Conservation (phyloP, 2,329 filamentous ascomycete species). For the Aspergillus hortae region DNA sequence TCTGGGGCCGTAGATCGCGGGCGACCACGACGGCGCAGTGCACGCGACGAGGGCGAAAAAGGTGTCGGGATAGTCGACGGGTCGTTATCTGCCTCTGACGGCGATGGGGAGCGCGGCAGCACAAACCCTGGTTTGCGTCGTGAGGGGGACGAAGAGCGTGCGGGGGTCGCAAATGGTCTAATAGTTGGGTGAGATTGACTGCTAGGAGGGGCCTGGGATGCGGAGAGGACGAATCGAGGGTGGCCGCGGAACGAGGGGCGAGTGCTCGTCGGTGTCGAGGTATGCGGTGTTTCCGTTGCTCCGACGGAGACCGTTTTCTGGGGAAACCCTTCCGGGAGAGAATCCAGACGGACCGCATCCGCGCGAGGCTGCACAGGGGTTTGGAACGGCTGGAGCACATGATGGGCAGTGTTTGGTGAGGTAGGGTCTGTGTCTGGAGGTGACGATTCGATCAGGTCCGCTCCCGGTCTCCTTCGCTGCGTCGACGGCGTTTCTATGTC, state of each 20-base stretch:
- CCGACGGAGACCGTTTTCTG: constrained; percentile 4
- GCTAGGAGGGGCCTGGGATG: constrained; percentile 18
- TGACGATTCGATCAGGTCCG: constrained; percentile 19
- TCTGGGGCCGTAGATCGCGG: constrained; percentile 15
- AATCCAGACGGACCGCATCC: too few species aligned
- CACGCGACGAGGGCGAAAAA: constrained; percentile 34
- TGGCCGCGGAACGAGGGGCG: constrained; percentile 24
- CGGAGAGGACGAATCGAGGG: constrained; percentile 29
- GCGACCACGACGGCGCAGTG: constrained; percentile 29
- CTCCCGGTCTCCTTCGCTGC: constrained; percentile 4
- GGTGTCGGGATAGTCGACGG: constrained; percentile 22
- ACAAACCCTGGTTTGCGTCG: constrained; percentile 35
- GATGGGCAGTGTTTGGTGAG: neutral
- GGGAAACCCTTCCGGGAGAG: neutral
- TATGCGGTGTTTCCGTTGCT: constrained; percentile 3
- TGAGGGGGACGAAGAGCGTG: constrained; percentile 13
- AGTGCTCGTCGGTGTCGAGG: constrained; percentile 14
- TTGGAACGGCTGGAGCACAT: constrained; percentile 3
- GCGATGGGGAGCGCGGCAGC: constrained; percentile 35
- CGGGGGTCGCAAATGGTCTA: constrained; percentile 9
- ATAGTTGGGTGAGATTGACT: constrained; percentile 10
- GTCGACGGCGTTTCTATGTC: constrained; percentile 3
- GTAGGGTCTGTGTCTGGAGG: constrained; percentile 15
- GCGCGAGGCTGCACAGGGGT: constrained; percentile 5
- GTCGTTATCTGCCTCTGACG: constrained; percentile 18